phyloP scores from a whole-genome alignment of 768 basidiomycete genomes.

The Suillus alpinus region DNA sequence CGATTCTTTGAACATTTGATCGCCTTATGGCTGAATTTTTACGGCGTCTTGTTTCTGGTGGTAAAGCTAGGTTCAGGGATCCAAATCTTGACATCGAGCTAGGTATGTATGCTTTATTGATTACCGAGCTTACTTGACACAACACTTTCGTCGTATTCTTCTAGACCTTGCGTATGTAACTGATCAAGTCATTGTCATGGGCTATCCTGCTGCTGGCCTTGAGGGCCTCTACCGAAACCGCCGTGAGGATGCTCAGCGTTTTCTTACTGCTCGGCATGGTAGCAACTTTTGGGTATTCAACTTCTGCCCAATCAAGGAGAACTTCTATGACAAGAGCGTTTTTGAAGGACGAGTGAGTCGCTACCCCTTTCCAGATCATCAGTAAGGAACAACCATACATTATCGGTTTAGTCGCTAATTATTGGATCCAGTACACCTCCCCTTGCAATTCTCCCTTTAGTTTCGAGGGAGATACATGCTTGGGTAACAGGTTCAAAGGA shows the following conservation, averaged over 20 bases:
- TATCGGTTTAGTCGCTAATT: background rate
- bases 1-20: background rate
- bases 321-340: conserved; percentile 65
- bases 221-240: conserved; percentile 80
- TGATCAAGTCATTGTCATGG: conserved; percentile 74
- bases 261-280: conserved; percentile 70
- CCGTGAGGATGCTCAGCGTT: conserved; percentile 70
- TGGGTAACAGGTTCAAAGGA: conserved; percentile 69
- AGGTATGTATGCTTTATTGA: conserved; percentile 35
- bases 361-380: conserved; percentile 90
- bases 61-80: conserved; percentile 77
- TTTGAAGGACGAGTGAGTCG: conserved; percentile 77
- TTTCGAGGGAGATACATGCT: conserved; percentile 66
- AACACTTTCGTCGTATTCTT: background rate
- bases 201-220: conserved; percentile 78
- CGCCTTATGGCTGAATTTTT: conserved; percentile 59
- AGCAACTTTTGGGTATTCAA: conserved; percentile 88
- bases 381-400: conserved; percentile 45
- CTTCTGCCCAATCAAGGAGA: conserved; percentile 79
- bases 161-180: conserved; percentile 69
- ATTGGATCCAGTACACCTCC: conserved; percentile 62
- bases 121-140: conserved; percentile 10
- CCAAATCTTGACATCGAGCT: conserved; percentile 65
- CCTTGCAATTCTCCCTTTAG: conserved; percentile 66
- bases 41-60: conserved; percentile 75